Evolutionary conservation across 2,329 filamentous ascomycete species (phyloP), one percentile per base, ranked within the genome.

Genomic region (Dichotomopilus funicola): DNA sequence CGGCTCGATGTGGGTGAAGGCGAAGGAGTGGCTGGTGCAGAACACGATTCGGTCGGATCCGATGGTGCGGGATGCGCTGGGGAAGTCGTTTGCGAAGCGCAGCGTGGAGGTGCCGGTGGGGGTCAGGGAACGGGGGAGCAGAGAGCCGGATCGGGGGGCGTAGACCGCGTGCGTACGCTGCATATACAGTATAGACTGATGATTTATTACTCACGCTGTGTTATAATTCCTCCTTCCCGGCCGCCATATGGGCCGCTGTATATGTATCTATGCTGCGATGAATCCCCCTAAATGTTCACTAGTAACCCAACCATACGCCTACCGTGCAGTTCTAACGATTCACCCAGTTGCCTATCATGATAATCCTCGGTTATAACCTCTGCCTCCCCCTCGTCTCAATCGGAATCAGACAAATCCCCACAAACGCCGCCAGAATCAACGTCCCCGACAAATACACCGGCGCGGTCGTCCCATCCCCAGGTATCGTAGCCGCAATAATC

Each of bases 21-120:
- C 96, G 72, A 88, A 86, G 71, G 89, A 94, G 65, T 95, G 90
- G 80, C 75, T 97, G 63, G 84, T 96, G 50, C 85, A 95, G 69
- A 95, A 95, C 67, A 91, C 86, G 11, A 87, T 95, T 57, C 80
- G 83, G 62, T 83, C 81, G 48, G 88, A 92, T 70, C 86, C 85
- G 0, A 89, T 92, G 72, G 92, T 97, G 7, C 80, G 85, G 63
- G 86, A 89, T 69, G 91, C 91, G 0, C 77, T 96, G 63, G 84
- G 83, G 31, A 80, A 78, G 56, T 83, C 85, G 34, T 72, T 91
- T 55, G 78, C 81, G 67, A 83, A 78, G 66, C 74, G 83, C 63
- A 78, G 86, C 61, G 69, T 76, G 11, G 82, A 85, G 65, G 85
- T 79, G 11, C 85, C 85, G 1, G 76, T 77, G 12, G 84, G 85